These are phyloP conservation scores for Rhodomyrtus tomentosa DNA, from an alignment of 345 rosid species.

Conservation along the genomic window DNA sequence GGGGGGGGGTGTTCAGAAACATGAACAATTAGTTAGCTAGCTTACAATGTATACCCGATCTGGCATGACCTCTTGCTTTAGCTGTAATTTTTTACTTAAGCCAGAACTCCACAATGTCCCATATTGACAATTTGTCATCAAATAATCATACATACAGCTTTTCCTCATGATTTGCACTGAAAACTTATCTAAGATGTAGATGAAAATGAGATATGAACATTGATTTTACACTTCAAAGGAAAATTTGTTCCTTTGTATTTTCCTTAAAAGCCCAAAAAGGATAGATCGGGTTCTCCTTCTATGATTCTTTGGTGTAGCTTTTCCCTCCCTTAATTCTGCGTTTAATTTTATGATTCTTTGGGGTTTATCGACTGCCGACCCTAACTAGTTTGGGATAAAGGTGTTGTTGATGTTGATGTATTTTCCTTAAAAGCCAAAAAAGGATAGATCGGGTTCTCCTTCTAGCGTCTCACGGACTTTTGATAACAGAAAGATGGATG, in stretches of 20 bases:
- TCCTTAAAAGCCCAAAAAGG: background rate
- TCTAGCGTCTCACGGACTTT: background rate
- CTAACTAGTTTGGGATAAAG: no score
- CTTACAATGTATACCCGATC: background rate
- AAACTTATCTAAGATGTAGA: background rate
- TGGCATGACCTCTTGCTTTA: background rate
- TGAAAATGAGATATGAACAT: background rate
- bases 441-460: background rate
- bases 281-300: background rate
- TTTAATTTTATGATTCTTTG: no score
- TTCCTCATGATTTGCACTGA: background rate
- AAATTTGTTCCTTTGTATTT: background rate
- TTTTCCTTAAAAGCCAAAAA: background rate
- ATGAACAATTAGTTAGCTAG: background rate
- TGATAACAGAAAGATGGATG: background rate
- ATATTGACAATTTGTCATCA: background rate
- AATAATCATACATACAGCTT: background rate
- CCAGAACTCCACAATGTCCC: background rate
- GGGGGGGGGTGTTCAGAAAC: background rate
- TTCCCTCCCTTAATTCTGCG: no score
- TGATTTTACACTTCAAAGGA: background rate
- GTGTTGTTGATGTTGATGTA: no score
- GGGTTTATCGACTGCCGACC: no score
- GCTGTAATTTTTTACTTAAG: background rate
- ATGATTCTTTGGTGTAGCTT: no score